Percentiles rank a stretch among this genome's conserved stretches.
These are phyloP conservation scores for Ogataea minuta DNA, from an alignment of 805 yeast genomes.

Conservation along the genomic window DNA sequence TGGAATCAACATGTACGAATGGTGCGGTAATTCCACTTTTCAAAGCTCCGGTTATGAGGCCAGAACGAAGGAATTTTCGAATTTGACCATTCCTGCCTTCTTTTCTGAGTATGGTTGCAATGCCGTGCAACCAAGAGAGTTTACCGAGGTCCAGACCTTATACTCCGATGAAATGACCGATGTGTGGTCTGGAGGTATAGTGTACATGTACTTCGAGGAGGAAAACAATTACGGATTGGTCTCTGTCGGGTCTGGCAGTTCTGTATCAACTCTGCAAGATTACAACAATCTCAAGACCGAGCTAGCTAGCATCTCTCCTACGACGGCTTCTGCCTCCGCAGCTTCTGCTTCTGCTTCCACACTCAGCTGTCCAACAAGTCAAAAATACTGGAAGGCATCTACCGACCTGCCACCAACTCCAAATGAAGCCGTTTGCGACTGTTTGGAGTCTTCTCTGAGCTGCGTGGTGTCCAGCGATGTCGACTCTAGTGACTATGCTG, in stretches of 20 bases:
- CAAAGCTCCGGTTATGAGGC: slow-evolving; percentile 62
- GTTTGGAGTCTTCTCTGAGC: slow-evolving; percentile 49
- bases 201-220: slow-evolving; percentile 88
- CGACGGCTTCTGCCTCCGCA: slow-evolving; percentile 38
- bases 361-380: slow-evolving; percentile 49
- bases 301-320: slow-evolving; percentile 52
- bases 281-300: slow-evolving; percentile 55
- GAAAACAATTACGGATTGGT: slow-evolving; percentile 81
- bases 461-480: slow-evolving; percentile 62
- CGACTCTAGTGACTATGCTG: slow-evolving; percentile 52
- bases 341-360: slow-evolving; percentile 37
- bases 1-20: slow-evolving; percentile 84
- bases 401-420: slow-evolving; percentile 78
- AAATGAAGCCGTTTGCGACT: slow-evolving; percentile 59
- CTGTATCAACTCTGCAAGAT: slow-evolving; percentile 61
- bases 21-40: slow-evolving; percentile 74
- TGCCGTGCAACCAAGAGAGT: slow-evolving; percentile 65
- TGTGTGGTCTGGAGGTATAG: slow-evolving; percentile 94
- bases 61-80: slow-evolving; percentile 68
- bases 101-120: slow-evolving; percentile 92
- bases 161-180: slow-evolving; percentile 73
- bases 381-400: slow-evolving; percentile 63
- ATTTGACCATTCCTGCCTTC: slow-evolving; percentile 76
- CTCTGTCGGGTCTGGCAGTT: slow-evolving; percentile 39
- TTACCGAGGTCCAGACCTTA: slow-evolving; percentile 69